These are phyloP conservation scores for Fonsecaea pugnacius DNA, from an alignment of 2,329 filamentous ascomycete species.

Conservation along the genomic window DNA sequence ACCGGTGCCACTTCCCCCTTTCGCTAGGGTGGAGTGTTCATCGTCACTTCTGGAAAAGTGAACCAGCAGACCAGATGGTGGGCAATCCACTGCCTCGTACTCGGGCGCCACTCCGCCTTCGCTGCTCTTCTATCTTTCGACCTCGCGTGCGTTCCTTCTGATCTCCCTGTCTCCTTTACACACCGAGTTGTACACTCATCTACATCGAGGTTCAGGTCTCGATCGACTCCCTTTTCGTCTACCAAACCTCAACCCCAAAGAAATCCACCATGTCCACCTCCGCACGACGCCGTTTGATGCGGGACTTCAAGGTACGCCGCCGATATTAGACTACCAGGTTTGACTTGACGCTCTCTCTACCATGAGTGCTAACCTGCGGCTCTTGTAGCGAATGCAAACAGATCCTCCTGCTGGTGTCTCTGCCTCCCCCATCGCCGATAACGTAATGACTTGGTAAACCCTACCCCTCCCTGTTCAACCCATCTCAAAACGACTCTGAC, in stretches of 20 bases:
- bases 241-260: background rate
- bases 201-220: background rate
- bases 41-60: slow-evolving; percentile 4
- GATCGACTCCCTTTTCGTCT: background rate
- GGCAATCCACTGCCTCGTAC: slow-evolving; percentile 5
- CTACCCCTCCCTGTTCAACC: background rate
- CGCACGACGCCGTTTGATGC: slow-evolving; percentile 94
- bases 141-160: slow-evolving; percentile 16
- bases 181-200: background rate
- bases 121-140: background rate
- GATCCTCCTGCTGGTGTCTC: slow-evolving; percentile 96
- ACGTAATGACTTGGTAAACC: slow-evolving; percentile 90
- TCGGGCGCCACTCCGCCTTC: slow-evolving; percentile 7
- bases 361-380: background rate
- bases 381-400: slow-evolving; percentile 89
- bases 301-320: slow-evolving; percentile 88
- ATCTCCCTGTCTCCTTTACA: slow-evolving; percentile 2
- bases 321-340: background rate
- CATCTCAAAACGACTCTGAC: slow-evolving; percentile 3
- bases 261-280: slow-evolving; percentile 79
- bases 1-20: background rate
- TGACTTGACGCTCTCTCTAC: background rate
- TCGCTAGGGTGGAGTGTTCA: slow-evolving; percentile 3
- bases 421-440: slow-evolving; percentile 91
- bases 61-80: background rate